phyloP scores from a whole-genome alignment of 208 protist species.

The Novymonas esmeraldas region DNA sequence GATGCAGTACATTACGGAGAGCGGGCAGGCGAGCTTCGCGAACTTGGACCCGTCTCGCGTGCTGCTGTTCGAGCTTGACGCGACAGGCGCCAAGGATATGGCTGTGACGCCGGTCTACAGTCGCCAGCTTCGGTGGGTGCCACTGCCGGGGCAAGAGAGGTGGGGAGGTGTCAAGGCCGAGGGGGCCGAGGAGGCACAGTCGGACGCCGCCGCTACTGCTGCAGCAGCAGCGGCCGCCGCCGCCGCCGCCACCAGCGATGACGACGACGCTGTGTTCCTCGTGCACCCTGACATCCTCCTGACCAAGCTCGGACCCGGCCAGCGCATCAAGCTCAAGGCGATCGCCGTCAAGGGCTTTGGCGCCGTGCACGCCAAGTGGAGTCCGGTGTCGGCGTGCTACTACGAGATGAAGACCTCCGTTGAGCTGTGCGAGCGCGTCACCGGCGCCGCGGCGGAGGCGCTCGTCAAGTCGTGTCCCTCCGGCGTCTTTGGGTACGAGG shows the following conservation, averaged over 20 bases:
- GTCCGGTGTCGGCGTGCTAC: conserved; percentile 96
- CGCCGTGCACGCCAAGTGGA: conserved; percentile 98
- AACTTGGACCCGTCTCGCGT: conserved; percentile 74
- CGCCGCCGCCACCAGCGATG: conserved; percentile 7
- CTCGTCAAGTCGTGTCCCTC: conserved; percentile 91
- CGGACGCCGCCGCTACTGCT: conserved; percentile 1
- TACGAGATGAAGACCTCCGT: conserved; percentile 97
- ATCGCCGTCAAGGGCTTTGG: conserved; percentile 97
- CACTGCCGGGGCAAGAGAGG: conserved; percentile 83
- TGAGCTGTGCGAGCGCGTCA: conserved; percentile 66
- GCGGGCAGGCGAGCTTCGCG: conserved; percentile 45
- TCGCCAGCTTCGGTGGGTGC: conserved; percentile 92
- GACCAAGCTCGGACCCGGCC: conserved; percentile 96
- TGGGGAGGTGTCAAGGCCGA: conserved; percentile 11
- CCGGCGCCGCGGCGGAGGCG: conserved; percentile 72
- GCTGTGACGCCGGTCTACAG: conserved; percentile 89
- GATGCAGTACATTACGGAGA: conserved; percentile 87
- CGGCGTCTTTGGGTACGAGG: conserved; percentile 94
- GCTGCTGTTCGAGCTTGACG: conserved; percentile 85
- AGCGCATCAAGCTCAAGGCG: conserved; percentile 93
- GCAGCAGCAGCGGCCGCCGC: conserved; percentile 9
- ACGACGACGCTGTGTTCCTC: conserved; percentile 84
- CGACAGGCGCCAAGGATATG: conserved; percentile 63
- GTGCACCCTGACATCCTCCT: conserved; percentile 98
- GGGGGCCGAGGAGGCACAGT: conserved; percentile 5